These are phyloP conservation scores for Cicer arietinum DNA, from an alignment of 306 rosid species.

Conservation along the genomic window DNA sequence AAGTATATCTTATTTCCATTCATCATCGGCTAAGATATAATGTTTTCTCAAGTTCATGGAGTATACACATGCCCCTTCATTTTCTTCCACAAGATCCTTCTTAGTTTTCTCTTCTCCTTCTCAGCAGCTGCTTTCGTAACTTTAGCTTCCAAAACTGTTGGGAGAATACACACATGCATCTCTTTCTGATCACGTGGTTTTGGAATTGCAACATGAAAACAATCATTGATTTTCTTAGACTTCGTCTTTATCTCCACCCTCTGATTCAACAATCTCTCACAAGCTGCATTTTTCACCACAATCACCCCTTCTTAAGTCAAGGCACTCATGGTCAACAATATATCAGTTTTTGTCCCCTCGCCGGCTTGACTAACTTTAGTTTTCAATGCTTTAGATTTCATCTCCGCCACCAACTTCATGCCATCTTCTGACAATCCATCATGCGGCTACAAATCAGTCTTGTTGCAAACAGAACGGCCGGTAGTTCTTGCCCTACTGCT, in stretches of 20 bases:
- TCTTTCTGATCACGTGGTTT: slow-evolving; percentile 78
- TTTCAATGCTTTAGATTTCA: slow-evolving; percentile 83
- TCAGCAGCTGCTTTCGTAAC: slow-evolving; percentile 56
- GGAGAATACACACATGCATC: slow-evolving; percentile 72
- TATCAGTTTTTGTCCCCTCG: slow-evolving; percentile 63
- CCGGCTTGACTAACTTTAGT: slow-evolving; percentile 76
- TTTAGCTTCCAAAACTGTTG: slow-evolving; percentile 55
- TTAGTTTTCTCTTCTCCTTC: slow-evolving; percentile 66
- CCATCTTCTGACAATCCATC: slow-evolving; percentile 79
- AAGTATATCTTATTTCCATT: slow-evolving; percentile 82
- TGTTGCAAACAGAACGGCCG: slow-evolving; percentile 53
- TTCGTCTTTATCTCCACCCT: slow-evolving; percentile 86
- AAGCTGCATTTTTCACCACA: slow-evolving; percentile 84
- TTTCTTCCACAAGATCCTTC: slow-evolving; percentile 81
- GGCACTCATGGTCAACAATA: slow-evolving; percentile 84
- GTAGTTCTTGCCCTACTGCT: too few species aligned
- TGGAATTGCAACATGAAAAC: slow-evolving; percentile 80
- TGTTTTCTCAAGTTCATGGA: slow-evolving; percentile 79
- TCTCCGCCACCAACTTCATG: slow-evolving; percentile 70
- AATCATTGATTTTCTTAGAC: slow-evolving; percentile 72
- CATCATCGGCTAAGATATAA: slow-evolving; percentile 75
- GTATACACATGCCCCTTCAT: slow-evolving; percentile 95
- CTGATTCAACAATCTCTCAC: slow-evolving; percentile 75
- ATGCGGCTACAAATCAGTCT: slow-evolving; percentile 82
- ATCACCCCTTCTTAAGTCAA: slow-evolving; percentile 82